Evolutionary conservation across 169 alveolate genomes (phyloP), one percentile per base, ranked within the genome.

Genomic region (Plasmodium billcollinsi): DNA sequence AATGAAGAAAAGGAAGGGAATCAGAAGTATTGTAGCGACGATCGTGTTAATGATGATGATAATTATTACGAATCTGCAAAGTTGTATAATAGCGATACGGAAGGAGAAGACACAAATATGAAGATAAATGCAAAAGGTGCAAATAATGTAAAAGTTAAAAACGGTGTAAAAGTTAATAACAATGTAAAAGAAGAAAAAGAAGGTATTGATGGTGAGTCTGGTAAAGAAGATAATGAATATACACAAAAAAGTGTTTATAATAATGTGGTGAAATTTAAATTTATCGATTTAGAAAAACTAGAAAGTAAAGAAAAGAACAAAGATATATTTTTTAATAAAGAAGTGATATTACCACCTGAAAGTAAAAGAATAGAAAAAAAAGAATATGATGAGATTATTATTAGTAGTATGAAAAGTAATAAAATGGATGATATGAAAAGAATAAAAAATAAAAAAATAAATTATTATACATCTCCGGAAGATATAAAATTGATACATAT

Each of bases 341-440:
- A 96, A 71, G 99, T 98, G 18, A 93, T 92, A 54, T 96, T 98
- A n/a, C 99, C 99, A 4, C 95, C 96, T 45, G 99, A 97, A 12
- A 92, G 99, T 18, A 96, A 95, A 66, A 95, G 97, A 74, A 78
- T 96, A 85, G 96, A 97, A 93, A 94, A 88, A 76, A 91, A 95
- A 93, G 98, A 95, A 63, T 80, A 98, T 95, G 97, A 94, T 88
- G 93, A 94, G 85, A 89, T 97, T 80, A 86, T 89, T 43, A 88
- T 96, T 76, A 96, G 91, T 93, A 80, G 73, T 95, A 93, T 63
- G 74, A 94, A 47, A 72, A 63, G 74, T 94, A 78, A 86, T 74
- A 54, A 66, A 66, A 83, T 47, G 1, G 24, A 63, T 71, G 15
- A 0, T 26, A 29, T 56, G 12, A 86, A 50, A 66, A 73, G 29